Base-by-base conservation (phyloP, 1,284 basidiomycete species). In the Melampsora americana region DNA sequence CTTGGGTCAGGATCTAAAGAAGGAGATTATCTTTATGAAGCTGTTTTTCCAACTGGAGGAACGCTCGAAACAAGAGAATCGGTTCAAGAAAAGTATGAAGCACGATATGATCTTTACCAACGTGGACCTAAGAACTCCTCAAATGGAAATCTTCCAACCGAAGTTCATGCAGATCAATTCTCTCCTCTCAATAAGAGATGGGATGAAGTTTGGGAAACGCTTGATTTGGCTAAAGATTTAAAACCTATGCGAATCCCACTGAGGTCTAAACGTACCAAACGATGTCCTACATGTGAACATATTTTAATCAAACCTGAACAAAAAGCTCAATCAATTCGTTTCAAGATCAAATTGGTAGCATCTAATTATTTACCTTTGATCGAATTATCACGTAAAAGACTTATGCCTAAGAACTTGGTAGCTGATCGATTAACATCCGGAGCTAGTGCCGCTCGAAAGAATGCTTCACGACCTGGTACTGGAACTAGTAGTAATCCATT, bases 301-400 rank as follows among this genome's bases (percentile, higher is more conserved):
- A 95, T 98, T 79, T 88, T 99, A 77, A 95, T 98, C 84, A 96
- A 97, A 81, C 96, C 96, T 0, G 96, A 99, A 82, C 91, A 94
- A 80, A 99, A 98, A 83, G 90, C 94, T 0, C 91, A 92, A 80
- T 92, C 92, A 6, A 90, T 92, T 44, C 88, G 92, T 6, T 97
- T 91, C 87, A 98, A 98, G 84, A 98, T 99, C 84, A 97, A 96
- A 83, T 89, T 97, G 64, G 91, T 95, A 64, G 96, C 95, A 0
- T 88, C 90, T 32, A 95, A 92, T 83, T 98, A 97, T 83, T 86
- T 99, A 20, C 96, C 95, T 0, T 88, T 90, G 1, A 90, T 97
- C 56, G 88, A 88, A n/a, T 74, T 80, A 32, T 18, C 44, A n/a
- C 67, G 60, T 12, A 60, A 70, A 42, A 39, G 66, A 23, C 26